Evolutionary conservation across 441 rosid species (phyloP).

Genomic region (Arabidopsis hybrid): DNA sequence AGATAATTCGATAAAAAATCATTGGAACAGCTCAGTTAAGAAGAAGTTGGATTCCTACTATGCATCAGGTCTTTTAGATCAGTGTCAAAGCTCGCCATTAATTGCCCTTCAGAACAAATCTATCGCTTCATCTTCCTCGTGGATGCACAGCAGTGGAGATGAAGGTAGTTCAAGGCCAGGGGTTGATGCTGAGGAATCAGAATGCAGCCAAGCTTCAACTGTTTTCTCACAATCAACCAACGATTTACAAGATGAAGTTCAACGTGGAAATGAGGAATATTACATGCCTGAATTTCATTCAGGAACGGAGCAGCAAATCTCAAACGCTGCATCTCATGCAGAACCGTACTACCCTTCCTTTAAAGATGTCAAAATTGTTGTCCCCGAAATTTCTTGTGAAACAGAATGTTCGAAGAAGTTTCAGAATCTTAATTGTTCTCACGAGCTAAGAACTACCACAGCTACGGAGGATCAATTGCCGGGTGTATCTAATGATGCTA

Average conservation of each 20-base stretch:
- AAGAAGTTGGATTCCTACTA: conserved; percentile 94
- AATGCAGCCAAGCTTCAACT: conserved; percentile 86
- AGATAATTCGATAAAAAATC: conserved; percentile 98
- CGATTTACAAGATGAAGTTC: conserved; percentile 58
- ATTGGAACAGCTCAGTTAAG: conserved; percentile 99
- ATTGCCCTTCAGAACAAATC: conserved; percentile 64
- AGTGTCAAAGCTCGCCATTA: conserved; percentile 72
- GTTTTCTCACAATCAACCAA: conserved; percentile 67
- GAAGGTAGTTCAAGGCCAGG: conserved; percentile 63
- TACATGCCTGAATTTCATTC: conserved; percentile 55
- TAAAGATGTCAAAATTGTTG: conserved; percentile 58
- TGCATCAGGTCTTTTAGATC: conserved; percentile 88
- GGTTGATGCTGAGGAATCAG: conserved; percentile 80
- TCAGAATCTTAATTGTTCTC: conserved; percentile 51
- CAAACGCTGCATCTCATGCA: conserved; percentile 67
- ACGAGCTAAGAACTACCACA: conserved; percentile 48
- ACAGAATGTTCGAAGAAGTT: conserved; percentile 57
- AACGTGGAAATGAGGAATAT: conserved; percentile 56
- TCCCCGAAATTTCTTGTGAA: conserved; percentile 71
- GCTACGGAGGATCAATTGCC: conserved; percentile 58
- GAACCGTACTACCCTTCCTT: conserved; percentile 64
- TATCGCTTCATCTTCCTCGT: conserved; percentile 64
- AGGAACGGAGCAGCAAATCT: conserved; percentile 58
- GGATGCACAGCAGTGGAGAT: conserved; percentile 76
- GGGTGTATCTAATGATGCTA: conserved; percentile 56